A percentile compares a stretch with the other conserved stretches of the same genome.
phyloP scores from a whole-genome alignment of 2,329 filamentous ascomycete species.

The Cordyceps militaris region DNA sequence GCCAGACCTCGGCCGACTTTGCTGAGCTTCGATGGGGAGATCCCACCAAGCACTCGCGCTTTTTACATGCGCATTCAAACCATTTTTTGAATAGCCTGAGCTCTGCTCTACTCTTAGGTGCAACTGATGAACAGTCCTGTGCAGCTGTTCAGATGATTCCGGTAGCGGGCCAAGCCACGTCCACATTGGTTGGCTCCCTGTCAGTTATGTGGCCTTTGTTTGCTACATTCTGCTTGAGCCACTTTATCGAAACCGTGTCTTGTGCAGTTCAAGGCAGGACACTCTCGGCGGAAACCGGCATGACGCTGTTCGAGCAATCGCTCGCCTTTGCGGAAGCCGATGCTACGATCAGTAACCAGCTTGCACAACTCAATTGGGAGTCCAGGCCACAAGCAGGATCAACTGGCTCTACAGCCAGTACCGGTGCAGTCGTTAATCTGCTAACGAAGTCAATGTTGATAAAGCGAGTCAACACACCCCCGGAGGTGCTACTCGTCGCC shows the following conservation, averaged over 20 bases:
- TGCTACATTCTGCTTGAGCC: constrained; percentile 61
- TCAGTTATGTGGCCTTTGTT: constrained; percentile 71
- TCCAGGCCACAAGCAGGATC: constrained; percentile 11
- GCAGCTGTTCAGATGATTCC: constrained; percentile 61
- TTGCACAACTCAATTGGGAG: constrained; percentile 61
- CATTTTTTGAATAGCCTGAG: constrained; percentile 65
- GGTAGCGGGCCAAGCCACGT: neutral
- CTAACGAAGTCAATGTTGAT: constrained; percentile 62
- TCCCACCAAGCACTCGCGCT: constrained; percentile 53
- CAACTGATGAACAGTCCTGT: constrained; percentile 70
- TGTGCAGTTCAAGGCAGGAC: constrained; percentile 81
- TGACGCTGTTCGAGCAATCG: constrained; percentile 95
- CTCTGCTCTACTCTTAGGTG: constrained; percentile 64
- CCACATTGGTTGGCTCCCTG: constrained; percentile 68
- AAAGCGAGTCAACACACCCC: constrained; percentile 75
- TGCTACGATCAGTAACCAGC: constrained; percentile 71
- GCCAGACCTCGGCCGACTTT: constrained; percentile 76
- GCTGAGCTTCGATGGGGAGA: constrained; percentile 63
- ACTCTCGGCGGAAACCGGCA: constrained; percentile 78
- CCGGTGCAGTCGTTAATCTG: constrained; percentile 30
- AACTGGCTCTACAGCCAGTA: constrained; percentile 16
- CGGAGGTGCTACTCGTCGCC: constrained; percentile 80
- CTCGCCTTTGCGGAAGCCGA: constrained; percentile 95
- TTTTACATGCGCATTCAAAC: constrained; percentile 65
- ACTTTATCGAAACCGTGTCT: constrained; percentile 82